These are phyloP conservation scores for Vicia villosa DNA, from an alignment of 306 rosid species.

Conservation along the genomic window DNA sequence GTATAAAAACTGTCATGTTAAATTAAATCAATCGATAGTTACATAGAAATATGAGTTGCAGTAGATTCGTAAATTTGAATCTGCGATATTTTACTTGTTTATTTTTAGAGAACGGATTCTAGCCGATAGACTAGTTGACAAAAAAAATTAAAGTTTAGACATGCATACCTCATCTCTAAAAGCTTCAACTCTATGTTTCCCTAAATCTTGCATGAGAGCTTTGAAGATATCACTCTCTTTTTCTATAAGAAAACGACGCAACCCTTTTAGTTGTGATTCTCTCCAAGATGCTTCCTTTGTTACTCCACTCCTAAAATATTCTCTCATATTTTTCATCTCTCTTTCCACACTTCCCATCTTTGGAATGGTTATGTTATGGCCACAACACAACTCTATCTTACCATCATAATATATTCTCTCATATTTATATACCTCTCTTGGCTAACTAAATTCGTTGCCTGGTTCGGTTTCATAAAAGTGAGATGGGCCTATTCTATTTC, in stretches of 20 bases:
- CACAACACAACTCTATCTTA: not conserved
- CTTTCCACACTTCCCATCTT: constrained; percentile 37
- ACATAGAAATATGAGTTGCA: no score
- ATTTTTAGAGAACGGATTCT: no score
- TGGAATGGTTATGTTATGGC: not conserved
- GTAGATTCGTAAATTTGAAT: no score
- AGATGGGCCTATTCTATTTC: not conserved
- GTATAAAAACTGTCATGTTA: no score
- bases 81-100: no score
- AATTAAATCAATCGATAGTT: no score
- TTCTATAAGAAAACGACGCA: constrained; percentile 49
- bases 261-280: constrained; percentile 58
- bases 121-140: no score
- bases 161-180: constrained; percentile 77
- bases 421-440: not conserved
- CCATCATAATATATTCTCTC: not conserved
- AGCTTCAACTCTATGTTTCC: constrained; percentile 71
- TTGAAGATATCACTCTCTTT: constrained; percentile 49
- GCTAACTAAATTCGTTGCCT: not conserved
- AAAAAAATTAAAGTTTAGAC: not conserved
- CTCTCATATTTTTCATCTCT: constrained; percentile 50
- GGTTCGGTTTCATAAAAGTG: constrained; percentile 5
- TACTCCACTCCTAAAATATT: constrained; percentile 48
- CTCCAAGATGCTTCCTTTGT: constrained; percentile 74
- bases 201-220: constrained; percentile 67